Percentiles rank a stretch among this genome's conserved stretches.
phyloP scores from a whole-genome alignment of 768 basidiomycete species.

The Amanita exitialis region DNA sequence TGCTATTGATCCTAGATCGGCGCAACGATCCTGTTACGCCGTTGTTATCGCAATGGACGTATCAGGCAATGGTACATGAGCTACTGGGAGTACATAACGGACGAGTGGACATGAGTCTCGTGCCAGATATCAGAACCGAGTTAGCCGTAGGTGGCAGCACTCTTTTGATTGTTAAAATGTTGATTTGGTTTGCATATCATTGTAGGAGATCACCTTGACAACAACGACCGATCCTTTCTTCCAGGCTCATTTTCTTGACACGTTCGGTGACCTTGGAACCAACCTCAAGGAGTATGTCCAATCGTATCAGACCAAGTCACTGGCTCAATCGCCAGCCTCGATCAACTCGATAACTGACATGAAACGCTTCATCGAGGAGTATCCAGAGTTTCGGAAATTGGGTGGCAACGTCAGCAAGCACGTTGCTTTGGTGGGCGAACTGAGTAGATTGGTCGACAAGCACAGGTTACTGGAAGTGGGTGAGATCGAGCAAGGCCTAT shows the following conservation, averaged over 20 bases:
- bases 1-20: conserved; percentile 88
- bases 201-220: conserved; percentile 88
- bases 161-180: not conserved
- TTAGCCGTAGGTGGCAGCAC: conserved; percentile 46
- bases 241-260: conserved; percentile 79
- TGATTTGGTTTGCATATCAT: not conserved
- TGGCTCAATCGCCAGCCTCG: conserved; percentile 61
- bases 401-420: conserved; percentile 99
- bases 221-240: conserved; percentile 92
- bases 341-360: conserved; percentile 95
- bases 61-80: conserved; percentile 99
- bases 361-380: conserved; percentile 97
- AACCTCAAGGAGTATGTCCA: conserved; percentile 89
- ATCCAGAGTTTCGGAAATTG: conserved; percentile 93
- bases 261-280: conserved; percentile 94
- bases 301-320: conserved; percentile 80
- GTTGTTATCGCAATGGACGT: conserved; percentile 95
- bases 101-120: conserved; percentile 72
- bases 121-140: conserved; percentile 82
- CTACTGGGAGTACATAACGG: conserved; percentile 90
- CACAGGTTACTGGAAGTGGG: conserved; percentile 84
- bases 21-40: conserved; percentile 97
- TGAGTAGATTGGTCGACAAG: conserved; percentile 80
- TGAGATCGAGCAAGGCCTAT: conserved; percentile 94
- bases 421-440: conserved; percentile 92